phyloP scores from a whole-genome alignment of 2,329 filamentous ascomycete genomes.

The Allantophomopsis lycopodina region DNA sequence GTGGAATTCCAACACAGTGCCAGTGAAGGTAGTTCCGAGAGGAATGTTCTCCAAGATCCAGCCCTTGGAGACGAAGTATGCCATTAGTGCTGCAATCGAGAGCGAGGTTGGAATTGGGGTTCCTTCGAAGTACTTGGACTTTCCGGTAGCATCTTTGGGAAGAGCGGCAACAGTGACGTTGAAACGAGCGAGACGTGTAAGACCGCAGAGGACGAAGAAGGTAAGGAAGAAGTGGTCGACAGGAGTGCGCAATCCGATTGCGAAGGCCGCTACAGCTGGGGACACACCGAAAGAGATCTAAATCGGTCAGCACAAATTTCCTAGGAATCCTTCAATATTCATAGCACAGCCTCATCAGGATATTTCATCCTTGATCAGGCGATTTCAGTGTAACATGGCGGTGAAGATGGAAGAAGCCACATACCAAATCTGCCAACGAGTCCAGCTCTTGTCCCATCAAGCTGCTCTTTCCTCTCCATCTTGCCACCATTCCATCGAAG shows the following conservation, averaged over 20 bases:
- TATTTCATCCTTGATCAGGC: neutral
- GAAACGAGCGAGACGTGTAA: slow-evolving; percentile 89
- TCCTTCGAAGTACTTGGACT: slow-evolving; percentile 92
- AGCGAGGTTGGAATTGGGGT: slow-evolving; percentile 90
- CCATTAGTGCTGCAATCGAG: slow-evolving; percentile 70
- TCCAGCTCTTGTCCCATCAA: slow-evolving; percentile 97
- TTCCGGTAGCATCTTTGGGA: slow-evolving; percentile 83
- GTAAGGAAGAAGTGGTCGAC: slow-evolving; percentile 68
- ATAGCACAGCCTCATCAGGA: neutral
- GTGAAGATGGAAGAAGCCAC: slow-evolving; percentile 11
- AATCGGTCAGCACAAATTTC: neutral
- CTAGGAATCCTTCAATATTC: neutral
- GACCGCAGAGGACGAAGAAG: slow-evolving; percentile 88
- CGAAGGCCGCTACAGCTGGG: slow-evolving; percentile 77
- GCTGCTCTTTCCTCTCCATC: slow-evolving; percentile 93
- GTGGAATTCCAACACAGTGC: slow-evolving; percentile 67
- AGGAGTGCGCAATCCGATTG: slow-evolving; percentile 72
- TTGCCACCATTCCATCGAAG: slow-evolving; percentile 90
- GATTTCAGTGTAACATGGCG: neutral
- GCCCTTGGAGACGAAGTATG: slow-evolving; percentile 71
- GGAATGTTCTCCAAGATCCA: slow-evolving; percentile 75
- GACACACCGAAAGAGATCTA: slow-evolving; percentile 93
- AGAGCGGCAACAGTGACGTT: slow-evolving; percentile 87
- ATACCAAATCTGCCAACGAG: slow-evolving; percentile 85
- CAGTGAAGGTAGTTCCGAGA: slow-evolving; percentile 52